These are phyloP conservation scores for Cynanchum wilfordii DNA, from an alignment of 257 asterid genomes.

Conservation along the genomic window DNA sequence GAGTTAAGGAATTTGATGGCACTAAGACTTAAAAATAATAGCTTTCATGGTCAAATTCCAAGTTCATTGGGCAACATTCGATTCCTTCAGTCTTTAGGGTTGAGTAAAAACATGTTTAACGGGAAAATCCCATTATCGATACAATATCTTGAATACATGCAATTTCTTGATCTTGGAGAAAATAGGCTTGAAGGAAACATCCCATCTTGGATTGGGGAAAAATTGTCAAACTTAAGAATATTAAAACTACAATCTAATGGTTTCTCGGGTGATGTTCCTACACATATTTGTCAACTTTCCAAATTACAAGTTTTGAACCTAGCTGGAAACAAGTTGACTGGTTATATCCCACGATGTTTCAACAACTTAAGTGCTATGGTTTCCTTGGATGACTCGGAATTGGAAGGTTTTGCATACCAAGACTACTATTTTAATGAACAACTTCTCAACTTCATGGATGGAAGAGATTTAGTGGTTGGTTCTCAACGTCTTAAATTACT, in stretches of 20 bases:
- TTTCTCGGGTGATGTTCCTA: conserved; percentile 20
- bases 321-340: conserved; percentile 22
- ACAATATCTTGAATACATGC: neutral
- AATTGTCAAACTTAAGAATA: conserved; percentile 10
- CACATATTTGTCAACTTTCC: conserved; percentile 18
- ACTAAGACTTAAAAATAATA: conserved; percentile 16
- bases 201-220: conserved; percentile 26
- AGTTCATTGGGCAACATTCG: conserved; percentile 18
- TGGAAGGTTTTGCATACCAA: too few species aligned
- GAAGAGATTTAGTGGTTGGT: too few species aligned
- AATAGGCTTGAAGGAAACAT: conserved; percentile 4
- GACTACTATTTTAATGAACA: too few species aligned
- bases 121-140: neutral
- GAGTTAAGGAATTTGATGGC: neutral
- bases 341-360: conserved; percentile 24
- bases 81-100: conserved; percentile 15
- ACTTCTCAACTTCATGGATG: neutral
- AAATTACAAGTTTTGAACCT: conserved; percentile 24
- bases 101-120: conserved; percentile 17
- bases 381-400: neutral
- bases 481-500: too few species aligned
- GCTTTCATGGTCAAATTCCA: conserved; percentile 25
- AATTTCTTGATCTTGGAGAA: conserved; percentile 4
- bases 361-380: conserved; percentile 22
- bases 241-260: conserved; percentile 24